These are phyloP conservation scores for Elongisporangium anandrum DNA, from an alignment of 352 stramenopile genomes.

Conservation along the genomic window DNA sequence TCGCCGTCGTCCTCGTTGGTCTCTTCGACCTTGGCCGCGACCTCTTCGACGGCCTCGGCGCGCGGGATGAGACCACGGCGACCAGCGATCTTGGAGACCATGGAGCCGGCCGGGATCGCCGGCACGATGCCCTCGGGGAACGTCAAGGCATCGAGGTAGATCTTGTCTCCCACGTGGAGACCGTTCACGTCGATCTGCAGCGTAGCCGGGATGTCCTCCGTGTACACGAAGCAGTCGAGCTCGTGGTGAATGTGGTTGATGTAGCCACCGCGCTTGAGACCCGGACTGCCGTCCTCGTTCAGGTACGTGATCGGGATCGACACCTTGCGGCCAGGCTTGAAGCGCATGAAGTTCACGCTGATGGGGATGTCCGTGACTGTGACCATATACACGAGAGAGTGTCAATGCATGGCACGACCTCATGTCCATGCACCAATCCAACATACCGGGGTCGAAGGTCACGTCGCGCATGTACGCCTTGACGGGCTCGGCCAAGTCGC, in stretches of 20 bases:
- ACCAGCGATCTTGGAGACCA: conserved; percentile 85
- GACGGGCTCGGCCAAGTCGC: conserved; percentile 40
- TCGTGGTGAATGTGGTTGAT: conserved; percentile 90
- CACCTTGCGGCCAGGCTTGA: conserved; percentile 87
- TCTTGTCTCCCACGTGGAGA: conserved; percentile 81
- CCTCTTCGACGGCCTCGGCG: conserved; percentile 53
- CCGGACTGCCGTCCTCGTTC: conserved; percentile 91
- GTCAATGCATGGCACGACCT: neutral
- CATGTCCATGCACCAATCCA: neutral
- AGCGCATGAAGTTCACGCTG: conserved; percentile 92
- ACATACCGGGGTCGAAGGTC: conserved; percentile 65
- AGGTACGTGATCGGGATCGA: conserved; percentile 90
- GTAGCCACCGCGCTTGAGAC: conserved; percentile 93
- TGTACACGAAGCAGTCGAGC: conserved; percentile 76
- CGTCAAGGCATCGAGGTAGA: conserved; percentile 69
- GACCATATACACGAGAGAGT: conserved; percentile 20
- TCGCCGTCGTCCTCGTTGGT: conserved; percentile 49
- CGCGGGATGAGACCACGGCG: conserved; percentile 81
- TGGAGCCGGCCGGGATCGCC: conserved; percentile 46
- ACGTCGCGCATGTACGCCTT: conserved; percentile 88
- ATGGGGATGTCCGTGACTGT: conserved; percentile 74
- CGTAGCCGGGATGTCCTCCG: conserved; percentile 67
- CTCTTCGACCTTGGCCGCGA: conserved; percentile 64
- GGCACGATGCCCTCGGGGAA: conserved; percentile 77
- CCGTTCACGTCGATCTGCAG: conserved; percentile 85